These are phyloP conservation scores for Mycoemilia scoparia DNA, from an alignment of 192 early-diverging fungal genomes.

Conservation along the genomic window DNA sequence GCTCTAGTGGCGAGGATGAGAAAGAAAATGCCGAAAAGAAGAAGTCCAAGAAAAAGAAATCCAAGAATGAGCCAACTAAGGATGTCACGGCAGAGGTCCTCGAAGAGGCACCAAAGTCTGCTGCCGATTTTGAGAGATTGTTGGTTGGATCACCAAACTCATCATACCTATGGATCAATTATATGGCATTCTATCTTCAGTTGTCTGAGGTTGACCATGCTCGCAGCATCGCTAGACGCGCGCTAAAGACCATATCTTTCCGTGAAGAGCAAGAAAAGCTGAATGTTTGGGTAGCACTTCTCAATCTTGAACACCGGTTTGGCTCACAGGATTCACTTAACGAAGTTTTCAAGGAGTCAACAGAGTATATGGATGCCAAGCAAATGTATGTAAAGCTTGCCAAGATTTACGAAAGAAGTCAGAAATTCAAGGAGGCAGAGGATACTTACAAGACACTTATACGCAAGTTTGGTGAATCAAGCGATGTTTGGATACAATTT, in stretches of 20 bases:
- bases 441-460: conserved; percentile 50
- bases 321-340: conserved; percentile 64
- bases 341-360: conserved; percentile 70
- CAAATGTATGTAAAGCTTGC: conserved; percentile 73
- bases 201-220: conserved; percentile 86
- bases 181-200: conserved; percentile 96
- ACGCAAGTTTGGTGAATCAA: conserved; percentile 72
- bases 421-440: conserved; percentile 51
- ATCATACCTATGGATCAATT: conserved; percentile 97
- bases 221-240: conserved; percentile 81
- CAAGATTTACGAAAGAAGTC: conserved; percentile 74
- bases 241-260: conserved; percentile 77
- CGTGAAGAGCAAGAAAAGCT: conserved; percentile 89
- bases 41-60: conserved; percentile 36
- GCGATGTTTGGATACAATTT: conserved; percentile 80
- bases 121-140: conserved; percentile 81
- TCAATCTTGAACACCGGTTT: conserved; percentile 93
- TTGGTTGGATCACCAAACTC: conserved; percentile 87
- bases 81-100: conserved; percentile 52
- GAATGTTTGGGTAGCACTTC: conserved; percentile 92
- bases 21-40: conserved; percentile 13
- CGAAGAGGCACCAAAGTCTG: conserved; percentile 49
- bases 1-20: conserved; percentile 30
- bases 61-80: conserved; percentile 37
- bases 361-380: conserved; percentile 75